These are phyloP conservation scores for Erodium maritimum DNA, from an alignment of 345 rosid genomes.

Conservation along the genomic window DNA sequence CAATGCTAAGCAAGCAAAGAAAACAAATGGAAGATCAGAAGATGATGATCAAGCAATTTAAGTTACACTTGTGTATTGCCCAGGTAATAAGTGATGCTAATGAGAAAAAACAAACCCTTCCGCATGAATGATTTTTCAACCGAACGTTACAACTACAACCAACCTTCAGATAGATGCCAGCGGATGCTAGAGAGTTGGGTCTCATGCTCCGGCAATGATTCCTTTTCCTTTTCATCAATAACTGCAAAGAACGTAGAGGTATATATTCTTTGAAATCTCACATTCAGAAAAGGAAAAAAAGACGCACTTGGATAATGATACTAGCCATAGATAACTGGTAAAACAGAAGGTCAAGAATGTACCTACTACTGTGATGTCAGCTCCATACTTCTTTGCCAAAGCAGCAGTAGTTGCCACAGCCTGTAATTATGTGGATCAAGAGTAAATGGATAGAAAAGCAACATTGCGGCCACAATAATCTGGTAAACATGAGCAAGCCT, in stretches of 20 bases:
- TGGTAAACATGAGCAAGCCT: too few relatives aligned
- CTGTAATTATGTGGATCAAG: slow-evolving; percentile 20
- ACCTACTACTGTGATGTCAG: slow-evolving; percentile 93
- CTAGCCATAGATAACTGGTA: not conserved
- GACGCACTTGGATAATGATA: slow-evolving; percentile 5
- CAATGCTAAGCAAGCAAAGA: too few relatives aligned
- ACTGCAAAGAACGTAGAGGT: slow-evolving; percentile 38
- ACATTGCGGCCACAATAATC: not conserved
- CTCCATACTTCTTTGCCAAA: slow-evolving; percentile 81
- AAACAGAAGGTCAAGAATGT: slow-evolving; percentile 9
- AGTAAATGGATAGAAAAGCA: not conserved
- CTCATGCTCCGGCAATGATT: slow-evolving; percentile 68
- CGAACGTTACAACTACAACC: not conserved
- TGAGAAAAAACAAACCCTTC: too few relatives aligned
- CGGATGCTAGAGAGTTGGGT: slow-evolving; percentile 70
- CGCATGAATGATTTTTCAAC: too few relatives aligned
- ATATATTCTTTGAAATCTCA: slow-evolving; percentile 16
- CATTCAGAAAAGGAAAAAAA: not conserved
- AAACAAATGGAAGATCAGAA: not conserved
- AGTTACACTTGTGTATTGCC: too few relatives aligned
- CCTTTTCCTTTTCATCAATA: slow-evolving; percentile 71
- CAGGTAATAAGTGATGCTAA: too few relatives aligned
- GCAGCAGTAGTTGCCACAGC: slow-evolving; percentile 82
- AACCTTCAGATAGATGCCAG: slow-evolving; percentile 88
- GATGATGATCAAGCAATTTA: too few relatives aligned